phyloP scores from a whole-genome alignment of 345 rosid genomes.

The Lenwebbia sp. region DNA sequence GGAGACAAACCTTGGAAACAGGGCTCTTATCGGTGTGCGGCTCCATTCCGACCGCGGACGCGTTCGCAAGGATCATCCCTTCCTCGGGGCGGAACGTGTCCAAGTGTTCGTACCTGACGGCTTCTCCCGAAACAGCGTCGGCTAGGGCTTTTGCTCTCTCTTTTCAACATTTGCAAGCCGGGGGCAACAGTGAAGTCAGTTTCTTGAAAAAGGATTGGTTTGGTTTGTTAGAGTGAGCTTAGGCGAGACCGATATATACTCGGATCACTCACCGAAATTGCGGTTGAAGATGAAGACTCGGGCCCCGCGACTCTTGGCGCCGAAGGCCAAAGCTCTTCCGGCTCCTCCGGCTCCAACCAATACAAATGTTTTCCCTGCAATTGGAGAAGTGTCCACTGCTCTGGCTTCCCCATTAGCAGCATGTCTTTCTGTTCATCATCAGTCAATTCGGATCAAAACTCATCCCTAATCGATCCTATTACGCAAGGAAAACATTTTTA shows the following conservation, averaged over 20 bases:
- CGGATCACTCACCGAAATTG: slow-evolving; percentile 22
- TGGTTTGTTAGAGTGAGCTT: background rate
- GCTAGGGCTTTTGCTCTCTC: slow-evolving; percentile 56
- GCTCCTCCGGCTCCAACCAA: slow-evolving; percentile 64
- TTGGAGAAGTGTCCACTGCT: slow-evolving; percentile 3
- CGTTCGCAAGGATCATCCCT: slow-evolving; percentile 52
- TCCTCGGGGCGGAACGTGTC: slow-evolving; percentile 29
- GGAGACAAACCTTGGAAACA: slow-evolving; percentile 27
- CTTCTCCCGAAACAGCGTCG: slow-evolving; percentile 33
- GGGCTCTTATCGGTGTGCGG: slow-evolving; percentile 38
- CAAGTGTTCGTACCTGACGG: slow-evolving; percentile 18
- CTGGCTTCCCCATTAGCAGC: background rate
- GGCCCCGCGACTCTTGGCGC: slow-evolving; percentile 45
- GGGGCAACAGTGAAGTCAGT: background rate
- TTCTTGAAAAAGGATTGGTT: background rate
- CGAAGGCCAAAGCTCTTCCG: slow-evolving; percentile 54
- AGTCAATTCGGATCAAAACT: background rate
- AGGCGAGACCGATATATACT: background rate
- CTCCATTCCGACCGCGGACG: slow-evolving; percentile 55
- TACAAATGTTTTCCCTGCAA: slow-evolving; percentile 42
- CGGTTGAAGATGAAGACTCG: slow-evolving; percentile 38
- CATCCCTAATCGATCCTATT: background rate
- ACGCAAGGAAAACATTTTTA: background rate
- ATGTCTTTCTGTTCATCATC: background rate
- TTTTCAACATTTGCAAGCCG: background rate